Evolutionary conservation across 2,329 filamentous ascomycete species (phyloP).

Genomic region (Tolypocladium tundrense): DNA sequence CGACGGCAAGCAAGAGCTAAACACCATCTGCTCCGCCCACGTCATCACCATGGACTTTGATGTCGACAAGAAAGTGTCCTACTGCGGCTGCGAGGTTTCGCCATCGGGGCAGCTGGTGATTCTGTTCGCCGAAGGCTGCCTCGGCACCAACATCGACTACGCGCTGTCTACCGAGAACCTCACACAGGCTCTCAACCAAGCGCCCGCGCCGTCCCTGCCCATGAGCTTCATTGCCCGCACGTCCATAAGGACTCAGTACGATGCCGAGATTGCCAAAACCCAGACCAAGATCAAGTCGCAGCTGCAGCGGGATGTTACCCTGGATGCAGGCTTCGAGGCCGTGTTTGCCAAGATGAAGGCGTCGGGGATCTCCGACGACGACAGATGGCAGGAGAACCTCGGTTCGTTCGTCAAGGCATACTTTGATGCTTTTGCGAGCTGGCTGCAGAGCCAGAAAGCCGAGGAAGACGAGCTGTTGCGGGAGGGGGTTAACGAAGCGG

Average conservation of each 20-base stretch:
- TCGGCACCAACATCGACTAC: constrained; percentile 35
- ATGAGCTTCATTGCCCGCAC: constrained; percentile 33
- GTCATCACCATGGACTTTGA: constrained; percentile 36
- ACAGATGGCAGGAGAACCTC: constrained; percentile 30
- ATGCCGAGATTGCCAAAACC: constrained; percentile 25
- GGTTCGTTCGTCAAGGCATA: constrained; percentile 30
- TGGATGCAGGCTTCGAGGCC: constrained; percentile 37
- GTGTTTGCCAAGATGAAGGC: constrained; percentile 29
- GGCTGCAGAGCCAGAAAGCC: constrained; percentile 33
- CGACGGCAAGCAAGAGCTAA: constrained; percentile 33
- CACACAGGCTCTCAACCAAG: constrained; percentile 33
- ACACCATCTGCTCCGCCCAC: constrained; percentile 32
- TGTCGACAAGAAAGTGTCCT: constrained; percentile 27
- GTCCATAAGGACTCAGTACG: constrained; percentile 30
- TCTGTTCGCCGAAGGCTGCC: constrained; percentile 29
- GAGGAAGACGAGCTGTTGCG: constrained; percentile 36
- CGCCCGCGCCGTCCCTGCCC: constrained; percentile 18
- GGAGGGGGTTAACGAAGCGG: constrained; percentile 36
- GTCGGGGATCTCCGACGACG: constrained; percentile 14
- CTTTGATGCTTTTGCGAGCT: constrained; percentile 29
- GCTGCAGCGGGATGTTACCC: constrained; percentile 28
- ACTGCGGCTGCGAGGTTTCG: constrained; percentile 32
- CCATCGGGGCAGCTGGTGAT: constrained; percentile 34
- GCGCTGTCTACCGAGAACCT: constrained; percentile 26
- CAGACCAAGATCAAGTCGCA: constrained; percentile 28